Evolutionary conservation across 1,139 yeast species (phyloP), one percentile per base, ranked within the genome.

Genomic region (Pichia sp.): DNA sequence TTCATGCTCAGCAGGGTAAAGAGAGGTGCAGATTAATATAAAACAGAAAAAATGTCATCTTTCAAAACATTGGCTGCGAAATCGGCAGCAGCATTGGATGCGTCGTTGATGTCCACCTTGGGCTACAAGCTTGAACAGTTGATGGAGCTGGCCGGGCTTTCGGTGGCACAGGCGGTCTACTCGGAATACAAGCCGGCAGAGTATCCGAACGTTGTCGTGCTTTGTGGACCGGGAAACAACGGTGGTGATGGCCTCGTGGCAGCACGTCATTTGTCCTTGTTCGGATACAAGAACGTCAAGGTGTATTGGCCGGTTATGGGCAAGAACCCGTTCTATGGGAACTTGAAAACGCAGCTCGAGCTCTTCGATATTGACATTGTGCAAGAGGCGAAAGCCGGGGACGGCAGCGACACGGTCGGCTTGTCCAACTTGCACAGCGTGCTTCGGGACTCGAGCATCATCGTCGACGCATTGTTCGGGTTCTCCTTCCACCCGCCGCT

Each of bases 231-330:
- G 0, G 99, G 99, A 1, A 93, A 93, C 66, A 93, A 93, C 66
- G 98, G 92, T 3, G 99, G 99, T 1, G 99, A 93, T 69, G 99
- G 99, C 0, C 74, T 93, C 24, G 99, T 93, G 2, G 95, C 97
- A 30, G 96, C 98, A 3, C 79, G 99, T 47, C 99, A 95, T 67
- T 74, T 93, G 60, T 81, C 81, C 62, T 72, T 90, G 9, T 83
- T 95, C 77, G 96, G 93, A 1, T 90, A 85, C 68, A 34, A 53
- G 14, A 73, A 75, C 8, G 96, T 97, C 0, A 72, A 79, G 4
- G 76, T 92, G 1, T 85, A 75, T 67, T 86, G 85, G 64, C 93
- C 93, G 4, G 84, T 80, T 61, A 76, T 77, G 55, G 77, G 85
- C 4, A 78, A 77, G 56, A 71, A 67, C 50, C 73, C 70, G 29